Evolutionary conservation across 495 filamentous ascomycete species (phyloP).

Genomic region (Hypoxylon trugodes): DNA sequence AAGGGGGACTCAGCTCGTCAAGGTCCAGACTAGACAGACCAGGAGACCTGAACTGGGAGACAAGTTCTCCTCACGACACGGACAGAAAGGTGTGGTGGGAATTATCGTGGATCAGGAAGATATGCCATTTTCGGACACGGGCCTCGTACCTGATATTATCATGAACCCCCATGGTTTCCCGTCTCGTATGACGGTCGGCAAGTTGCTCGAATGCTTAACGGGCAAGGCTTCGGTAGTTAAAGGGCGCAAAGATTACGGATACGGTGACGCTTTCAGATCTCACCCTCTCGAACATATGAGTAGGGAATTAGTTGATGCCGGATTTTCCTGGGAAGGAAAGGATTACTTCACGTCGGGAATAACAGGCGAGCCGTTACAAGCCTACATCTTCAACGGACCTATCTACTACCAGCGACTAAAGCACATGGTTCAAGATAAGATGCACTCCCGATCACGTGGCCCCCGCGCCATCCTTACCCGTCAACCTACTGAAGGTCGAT

Average conservation of each 20-base stretch:
- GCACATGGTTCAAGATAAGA: conserved; percentile 99
- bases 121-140: conserved; percentile 93
- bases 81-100: conserved; percentile 98
- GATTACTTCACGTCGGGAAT: conserved; percentile 96
- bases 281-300: conserved; percentile 92
- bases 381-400: conserved; percentile 97
- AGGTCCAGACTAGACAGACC: conserved; percentile 92
- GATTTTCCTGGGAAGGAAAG: conserved; percentile 95
- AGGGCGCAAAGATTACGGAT: conserved; percentile 76
- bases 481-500: conserved; percentile 96
- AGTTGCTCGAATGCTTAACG: conserved; percentile 93
- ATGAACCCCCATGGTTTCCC: conserved; percentile 99
- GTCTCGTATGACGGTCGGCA: conserved; percentile 99
- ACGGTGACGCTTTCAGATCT: conserved; percentile 95
- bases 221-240: conserved; percentile 91
- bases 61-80: conserved; percentile 98
- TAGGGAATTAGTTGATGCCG: conserved; percentile 79
- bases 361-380: conserved; percentile 90
- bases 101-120: conserved; percentile 96
- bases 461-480: conserved; percentile 91
- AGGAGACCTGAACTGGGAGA: conserved; percentile 93
- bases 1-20: conserved; percentile 79
- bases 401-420: conserved; percentile 99
- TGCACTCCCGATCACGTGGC: conserved; percentile 93
- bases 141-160: conserved; percentile 95